Base-by-base conservation (phyloP, 495 filamentous ascomycete species). In the Tuber indicum region DNA sequence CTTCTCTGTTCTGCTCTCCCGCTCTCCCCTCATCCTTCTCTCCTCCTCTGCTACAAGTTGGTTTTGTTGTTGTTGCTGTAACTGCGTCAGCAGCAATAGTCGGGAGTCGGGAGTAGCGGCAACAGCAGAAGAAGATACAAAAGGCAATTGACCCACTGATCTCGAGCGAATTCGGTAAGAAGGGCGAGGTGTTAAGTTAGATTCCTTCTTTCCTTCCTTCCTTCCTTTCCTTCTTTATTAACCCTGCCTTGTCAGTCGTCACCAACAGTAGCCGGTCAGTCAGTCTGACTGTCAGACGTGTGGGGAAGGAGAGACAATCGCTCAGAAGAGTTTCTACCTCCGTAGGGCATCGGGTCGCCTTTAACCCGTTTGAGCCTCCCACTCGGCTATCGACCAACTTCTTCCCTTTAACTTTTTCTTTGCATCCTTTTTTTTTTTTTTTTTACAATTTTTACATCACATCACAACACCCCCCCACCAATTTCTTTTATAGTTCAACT, bases 151-250 rank as follows among this genome's bases (percentile, higher is more conserved):
- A 66, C 58, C 12, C 58, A 66, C 58, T 66, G n/a, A 32, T 10
- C n/a, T 66, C 58, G 10, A 66, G 58, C 0, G 58, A 66, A 66
- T 66, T 66, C n/a, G 58, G 58, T 66, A 66, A 66, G 58, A 66
- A 66, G 58, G 26, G 58, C 58, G 58, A 32, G 58, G 58, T 17
- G 10, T 66, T 66, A 1, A 66, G 58, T 66, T 66, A 6, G 26
- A 32, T 32, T 58, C 7, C 6, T 58, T 58, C 10, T 49, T 49
- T 23, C 7, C 5, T 49, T 49, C 19, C 14, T 14, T 23, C 5
- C 19, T 23, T 23, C 19, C 14, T 26, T 26, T 17, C n/a, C 3
- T 66, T 66, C 0, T 17, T 66, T 66, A 32, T 66, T 66, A 8
- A 58, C 49, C 8, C 23, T 58, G 9, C 49, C 23, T 58, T n/a